phyloP scores from a whole-genome alignment of 1,284 basidiomycete species.

The Ceratobasidium sp. region DNA sequence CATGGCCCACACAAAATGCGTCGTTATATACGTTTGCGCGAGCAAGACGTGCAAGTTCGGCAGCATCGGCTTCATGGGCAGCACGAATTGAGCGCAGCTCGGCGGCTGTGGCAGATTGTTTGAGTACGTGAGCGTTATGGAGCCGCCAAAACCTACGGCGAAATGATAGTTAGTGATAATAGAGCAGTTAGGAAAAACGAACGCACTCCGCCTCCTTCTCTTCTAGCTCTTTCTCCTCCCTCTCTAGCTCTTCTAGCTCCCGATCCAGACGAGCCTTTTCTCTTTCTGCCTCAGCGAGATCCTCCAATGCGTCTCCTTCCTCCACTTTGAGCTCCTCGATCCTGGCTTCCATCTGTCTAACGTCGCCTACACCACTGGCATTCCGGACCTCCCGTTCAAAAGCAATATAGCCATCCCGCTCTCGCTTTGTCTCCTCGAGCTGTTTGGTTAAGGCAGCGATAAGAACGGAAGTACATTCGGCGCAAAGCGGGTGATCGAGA shows the following conservation, averaged over 20 bases:
- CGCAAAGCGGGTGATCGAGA: constrained; percentile 95
- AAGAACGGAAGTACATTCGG: constrained; percentile 90
- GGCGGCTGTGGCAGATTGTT: constrained; percentile 73
- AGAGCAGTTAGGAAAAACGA: constrained; percentile 27
- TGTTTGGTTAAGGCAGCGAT: constrained; percentile 83
- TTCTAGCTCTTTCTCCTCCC: constrained; percentile 81
- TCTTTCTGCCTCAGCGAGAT: constrained; percentile 78
- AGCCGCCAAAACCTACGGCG: constrained; percentile 82
- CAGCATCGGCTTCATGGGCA: constrained; percentile 80
- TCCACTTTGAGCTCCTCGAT: constrained; percentile 82
- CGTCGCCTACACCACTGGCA: constrained; percentile 60
- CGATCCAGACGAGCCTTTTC: constrained; percentile 81
- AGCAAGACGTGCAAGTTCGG: constrained; percentile 86
- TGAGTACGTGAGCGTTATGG: constrained; percentile 79
- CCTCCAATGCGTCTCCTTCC: constrained; percentile 77
- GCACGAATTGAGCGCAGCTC: constrained; percentile 79
- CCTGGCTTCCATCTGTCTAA: constrained; percentile 45
- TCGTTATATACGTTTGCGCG: constrained; percentile 98
- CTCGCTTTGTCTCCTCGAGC: constrained; percentile 90
- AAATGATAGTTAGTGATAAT: background rate
- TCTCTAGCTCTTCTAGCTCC: constrained; percentile 77
- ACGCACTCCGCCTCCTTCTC: constrained; percentile 84
- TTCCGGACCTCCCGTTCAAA: constrained; percentile 90
- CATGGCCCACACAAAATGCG: constrained; percentile 97
- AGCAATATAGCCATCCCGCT: constrained; percentile 91